These are phyloP conservation scores for Phytophthora colocasiae DNA, from an alignment of 352 stramenopile species.

Conservation along the genomic window DNA sequence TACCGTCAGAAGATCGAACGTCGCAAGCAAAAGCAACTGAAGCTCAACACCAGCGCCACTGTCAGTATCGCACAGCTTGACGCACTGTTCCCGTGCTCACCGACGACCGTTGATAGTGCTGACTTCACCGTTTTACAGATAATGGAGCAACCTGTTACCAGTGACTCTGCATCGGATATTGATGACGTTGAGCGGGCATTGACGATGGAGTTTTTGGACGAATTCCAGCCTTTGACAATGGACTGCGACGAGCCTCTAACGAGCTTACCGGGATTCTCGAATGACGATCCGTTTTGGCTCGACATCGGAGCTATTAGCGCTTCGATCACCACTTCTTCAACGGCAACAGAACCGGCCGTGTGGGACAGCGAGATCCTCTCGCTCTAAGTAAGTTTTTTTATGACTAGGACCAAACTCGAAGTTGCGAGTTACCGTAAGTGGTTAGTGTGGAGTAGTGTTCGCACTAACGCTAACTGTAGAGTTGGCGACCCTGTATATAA, in stretches of 20 bases:
- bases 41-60: conserved; percentile 9
- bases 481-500: no score
- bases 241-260: conserved; percentile 28
- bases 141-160: not conserved
- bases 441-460: no score
- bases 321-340: conserved; percentile 25
- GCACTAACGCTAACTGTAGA: no score
- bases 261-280: conserved; percentile 14
- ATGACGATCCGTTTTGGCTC: conserved; percentile 32
- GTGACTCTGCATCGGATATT: conserved; percentile 1
- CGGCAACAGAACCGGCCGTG: conserved; percentile 6
- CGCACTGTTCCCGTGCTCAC: conserved; percentile 17
- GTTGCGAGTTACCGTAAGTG: conserved; percentile 21
- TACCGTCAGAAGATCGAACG: conserved; percentile 48
- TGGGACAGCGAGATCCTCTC: conserved; percentile 29
- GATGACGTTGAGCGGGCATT: conserved; percentile 29
- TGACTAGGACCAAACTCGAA: conserved; percentile 19
- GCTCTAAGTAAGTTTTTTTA: conserved; percentile 29
- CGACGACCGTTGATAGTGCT: conserved; percentile 19
- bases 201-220: conserved; percentile 41
- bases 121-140: conserved; percentile 10
- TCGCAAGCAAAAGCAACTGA: conserved; percentile 35
- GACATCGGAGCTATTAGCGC: conserved; percentile 27
- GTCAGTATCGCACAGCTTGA: conserved; percentile 11
- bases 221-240: conserved; percentile 36